These are phyloP conservation scores for Neurospora cerealis DNA, from an alignment of 495 filamentous ascomycete species.

Conservation along the genomic window DNA sequence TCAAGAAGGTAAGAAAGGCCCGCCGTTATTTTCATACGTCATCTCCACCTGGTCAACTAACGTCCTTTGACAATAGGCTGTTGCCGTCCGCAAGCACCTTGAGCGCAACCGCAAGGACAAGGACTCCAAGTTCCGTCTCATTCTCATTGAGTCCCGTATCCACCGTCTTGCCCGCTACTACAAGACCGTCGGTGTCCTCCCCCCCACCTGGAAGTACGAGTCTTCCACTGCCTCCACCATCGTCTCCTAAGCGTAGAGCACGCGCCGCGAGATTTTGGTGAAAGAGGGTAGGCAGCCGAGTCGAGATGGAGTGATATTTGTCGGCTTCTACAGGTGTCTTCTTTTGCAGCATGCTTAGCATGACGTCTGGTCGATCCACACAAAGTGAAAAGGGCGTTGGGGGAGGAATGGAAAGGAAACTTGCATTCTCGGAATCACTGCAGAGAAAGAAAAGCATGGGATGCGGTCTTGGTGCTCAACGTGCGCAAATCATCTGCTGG, in stretches of 20 bases:
- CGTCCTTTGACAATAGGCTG: slow-evolving; percentile 48
- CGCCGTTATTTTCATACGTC: neutral
- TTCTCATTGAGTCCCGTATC: slow-evolving; percentile 98
- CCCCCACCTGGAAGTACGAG: slow-evolving; percentile 98
- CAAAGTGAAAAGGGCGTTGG: slow-evolving; percentile 8
- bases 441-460: slow-evolving; percentile 5
- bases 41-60: neutral
- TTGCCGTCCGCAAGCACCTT: slow-evolving; percentile 99
- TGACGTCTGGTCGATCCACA: neutral
- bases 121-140: slow-evolving; percentile 99
- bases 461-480: neutral
- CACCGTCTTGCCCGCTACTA: slow-evolving; percentile 93
- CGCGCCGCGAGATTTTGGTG: neutral
- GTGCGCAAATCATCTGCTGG: neutral
- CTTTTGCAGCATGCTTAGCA: slow-evolving; percentile 10
- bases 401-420: slow-evolving; percentile 27
- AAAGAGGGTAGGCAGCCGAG: slow-evolving; percentile 1
- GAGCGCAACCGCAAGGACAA: slow-evolving; percentile 99
- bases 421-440: slow-evolving; percentile 18
- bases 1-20: slow-evolving; percentile 79
- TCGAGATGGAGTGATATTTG: slow-evolving; percentile 6
- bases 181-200: slow-evolving; percentile 97
- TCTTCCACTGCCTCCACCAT: slow-evolving; percentile 53
- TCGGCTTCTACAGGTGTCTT: slow-evolving; percentile 7
- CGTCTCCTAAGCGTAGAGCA: slow-evolving; percentile 44